Percentiles rank a stretch among this genome's conserved stretches.
phyloP scores from a whole-genome alignment of 768 basidiomycete species.

The Hericium erinaceus region DNA sequence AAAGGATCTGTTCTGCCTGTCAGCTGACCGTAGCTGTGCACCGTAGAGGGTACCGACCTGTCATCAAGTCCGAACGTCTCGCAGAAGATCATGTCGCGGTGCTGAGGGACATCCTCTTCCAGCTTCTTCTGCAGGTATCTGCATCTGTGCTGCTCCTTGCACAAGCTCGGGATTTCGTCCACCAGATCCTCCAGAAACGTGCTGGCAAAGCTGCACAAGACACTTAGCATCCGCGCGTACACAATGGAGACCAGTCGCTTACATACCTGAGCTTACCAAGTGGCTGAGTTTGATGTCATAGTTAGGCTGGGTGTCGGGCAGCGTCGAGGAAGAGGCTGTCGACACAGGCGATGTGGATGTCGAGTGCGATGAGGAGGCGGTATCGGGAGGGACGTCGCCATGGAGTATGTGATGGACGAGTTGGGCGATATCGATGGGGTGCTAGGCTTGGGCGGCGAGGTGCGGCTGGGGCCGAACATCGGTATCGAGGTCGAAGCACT shows the following conservation, averaged over 20 bases:
- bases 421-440: background rate
- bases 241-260: constrained; percentile 18
- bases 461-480: no score
- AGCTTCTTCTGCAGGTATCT: constrained; percentile 98
- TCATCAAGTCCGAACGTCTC: constrained; percentile 99
- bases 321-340: no score
- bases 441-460: no score
- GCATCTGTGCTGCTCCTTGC: constrained; percentile 99
- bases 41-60: constrained; percentile 40
- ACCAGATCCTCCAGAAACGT: constrained; percentile 91
- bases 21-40: background rate
- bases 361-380: no score
- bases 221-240: background rate
- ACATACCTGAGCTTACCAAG: constrained; percentile 27
- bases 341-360: no score
- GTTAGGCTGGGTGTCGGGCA: no score
- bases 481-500: no score
- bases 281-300: constrained; percentile 6
- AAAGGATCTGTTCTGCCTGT: constrained; percentile 66
- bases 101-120: constrained; percentile 90
- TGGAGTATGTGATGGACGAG: constrained; percentile 12
- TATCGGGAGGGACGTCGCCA: constrained; percentile 3
- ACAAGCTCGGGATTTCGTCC: constrained; percentile 87
- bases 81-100: constrained; percentile 98
- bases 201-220: constrained; percentile 62